Base-by-base conservation (phyloP, 108 stramenopile genomes). In the Pseudonitzschia delicatissima region DNA sequence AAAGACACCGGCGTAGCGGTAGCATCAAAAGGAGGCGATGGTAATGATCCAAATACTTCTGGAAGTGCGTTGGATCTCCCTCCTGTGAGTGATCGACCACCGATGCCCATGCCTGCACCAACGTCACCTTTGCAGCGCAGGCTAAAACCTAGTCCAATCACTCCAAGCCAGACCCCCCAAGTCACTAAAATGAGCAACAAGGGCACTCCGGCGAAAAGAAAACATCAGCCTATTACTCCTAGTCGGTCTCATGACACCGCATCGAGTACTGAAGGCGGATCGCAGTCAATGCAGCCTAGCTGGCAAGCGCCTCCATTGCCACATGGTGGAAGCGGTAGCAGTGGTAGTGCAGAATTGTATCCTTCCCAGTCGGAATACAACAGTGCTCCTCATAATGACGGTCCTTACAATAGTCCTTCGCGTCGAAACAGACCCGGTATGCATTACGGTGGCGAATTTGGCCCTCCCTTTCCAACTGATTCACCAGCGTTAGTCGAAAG, bases 141-240 rank as follows among this genome's bases (percentile, higher is more conserved):
- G 57, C 31, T 37, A 5, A 66, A 53, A 57, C 65, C 72, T 5
- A 73, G 72, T 33, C 72, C 72, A 12, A 73, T 73, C 39, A 73
- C 72, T n/a, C 72, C 72, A 8, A 66, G 39, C 37, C 64, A 66
- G 31, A 66, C 72, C 45, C 72, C 72, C 12, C 34, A 52, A 37
- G 64, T 28, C 8, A 21, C 12, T 17, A 37, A 21, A 15, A 15
- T 3, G 12, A 1, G 29, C 18, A 37, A 12, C 35, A 36, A 34
- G 20, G 15, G 57, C 11, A 34, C 13, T 21, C 32, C 57, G 17
- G 28, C 57, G n/a, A n/a, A 11, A 17, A 37, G 57, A 58, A 32
- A 37, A 35, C 57, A 58, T 32, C 57, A 58, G 28, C 57, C 57
- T 58, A 58, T 58, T 17, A 58, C 57, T 35, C 57, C 57, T 8